Conservation (phyloP, 2,329 filamentous ascomycete genomes). For the Sclerotinia minor region DNA sequence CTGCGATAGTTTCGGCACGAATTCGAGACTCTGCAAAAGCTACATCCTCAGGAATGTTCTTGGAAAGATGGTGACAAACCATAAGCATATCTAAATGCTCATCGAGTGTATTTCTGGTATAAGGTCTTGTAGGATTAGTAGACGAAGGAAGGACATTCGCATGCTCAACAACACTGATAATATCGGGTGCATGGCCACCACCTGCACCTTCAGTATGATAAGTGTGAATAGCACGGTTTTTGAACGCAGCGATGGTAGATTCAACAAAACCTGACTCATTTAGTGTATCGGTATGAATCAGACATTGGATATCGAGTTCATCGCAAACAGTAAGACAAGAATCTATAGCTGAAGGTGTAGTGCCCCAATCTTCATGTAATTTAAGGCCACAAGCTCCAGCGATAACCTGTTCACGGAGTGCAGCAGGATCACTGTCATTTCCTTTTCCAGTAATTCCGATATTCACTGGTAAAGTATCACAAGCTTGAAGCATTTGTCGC, state of each 20-base stretch:
- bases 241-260: slow-evolving; percentile 82
- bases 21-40: slow-evolving; percentile 94
- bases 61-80: slow-evolving; percentile 93
- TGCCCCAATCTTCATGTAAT: slow-evolving; percentile 95
- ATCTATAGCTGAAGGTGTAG: slow-evolving; percentile 88
- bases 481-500: slow-evolving; percentile 85
- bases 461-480: slow-evolving; percentile 79
- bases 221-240: slow-evolving; percentile 85
- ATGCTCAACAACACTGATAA: slow-evolving; percentile 90
- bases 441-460: slow-evolving; percentile 91
- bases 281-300: slow-evolving; percentile 93
- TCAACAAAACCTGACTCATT: slow-evolving; percentile 98
- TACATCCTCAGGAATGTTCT: slow-evolving; percentile 92
- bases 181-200: slow-evolving; percentile 92
- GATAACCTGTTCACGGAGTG: slow-evolving; percentile 74
- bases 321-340: slow-evolving; percentile 83
- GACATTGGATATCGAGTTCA: slow-evolving; percentile 85
- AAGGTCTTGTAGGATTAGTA: slow-evolving; percentile 90
- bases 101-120: slow-evolving; percentile 87
- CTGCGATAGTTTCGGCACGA: slow-evolving; percentile 92
- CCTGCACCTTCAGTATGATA: slow-evolving; percentile 97
- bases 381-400: slow-evolving; percentile 91
- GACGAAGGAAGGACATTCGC: slow-evolving; percentile 84
- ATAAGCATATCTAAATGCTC: slow-evolving; percentile 98
- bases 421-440: slow-evolving; percentile 72